Evolutionary conservation across 1,284 basidiomycete genomes (phyloP).

Genomic region (Microbotryum saponariae): DNA sequence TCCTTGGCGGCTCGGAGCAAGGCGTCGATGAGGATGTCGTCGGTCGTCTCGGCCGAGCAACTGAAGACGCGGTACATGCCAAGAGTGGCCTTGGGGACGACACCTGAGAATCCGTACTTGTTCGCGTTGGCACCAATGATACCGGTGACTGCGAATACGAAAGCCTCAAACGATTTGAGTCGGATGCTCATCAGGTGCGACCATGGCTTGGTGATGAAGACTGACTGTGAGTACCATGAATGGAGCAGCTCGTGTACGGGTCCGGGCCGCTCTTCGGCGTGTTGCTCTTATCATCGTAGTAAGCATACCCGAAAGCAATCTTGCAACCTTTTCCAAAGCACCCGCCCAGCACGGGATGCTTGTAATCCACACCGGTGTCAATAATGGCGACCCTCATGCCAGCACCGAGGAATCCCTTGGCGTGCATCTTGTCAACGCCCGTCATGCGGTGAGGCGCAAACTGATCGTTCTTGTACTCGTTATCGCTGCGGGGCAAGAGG

Average conservation of each 20-base stretch:
- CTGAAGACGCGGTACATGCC: conserved; percentile 30
- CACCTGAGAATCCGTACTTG: conserved; percentile 31
- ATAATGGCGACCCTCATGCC: conserved; percentile 23
- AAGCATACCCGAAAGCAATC: conserved; percentile 53
- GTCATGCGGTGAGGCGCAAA: conserved; percentile 51
- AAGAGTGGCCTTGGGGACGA: conserved; percentile 29
- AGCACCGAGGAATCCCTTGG: conserved; percentile 18
- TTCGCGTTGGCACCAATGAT: conserved; percentile 32
- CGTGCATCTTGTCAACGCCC: conserved; percentile 49
- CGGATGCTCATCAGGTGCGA: too few species aligned
- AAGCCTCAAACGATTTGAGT: too few species aligned
- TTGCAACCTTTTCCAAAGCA: conserved; percentile 57
- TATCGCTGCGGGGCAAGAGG: conserved; percentile 43
- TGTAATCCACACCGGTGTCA: conserved; percentile 38
- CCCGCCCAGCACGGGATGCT: conserved; percentile 52
- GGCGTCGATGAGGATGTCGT: conserved; percentile 17
- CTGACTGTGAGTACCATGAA: conserved; percentile 12
- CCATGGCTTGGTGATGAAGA: too few species aligned
- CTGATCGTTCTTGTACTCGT: conserved; percentile 40
- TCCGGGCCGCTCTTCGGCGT: conserved; percentile 23
- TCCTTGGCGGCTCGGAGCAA: conserved; percentile 12
- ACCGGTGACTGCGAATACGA: conserved; percentile 16
- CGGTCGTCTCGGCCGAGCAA: conserved; percentile 6
- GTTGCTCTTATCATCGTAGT: conserved; percentile 20
- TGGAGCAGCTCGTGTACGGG: conserved; percentile 35